Evolutionary conservation across 164 flowering plant species (phyloP), one percentile per base, ranked within the genome.

Genomic region (Nymphaea colorata): DNA sequence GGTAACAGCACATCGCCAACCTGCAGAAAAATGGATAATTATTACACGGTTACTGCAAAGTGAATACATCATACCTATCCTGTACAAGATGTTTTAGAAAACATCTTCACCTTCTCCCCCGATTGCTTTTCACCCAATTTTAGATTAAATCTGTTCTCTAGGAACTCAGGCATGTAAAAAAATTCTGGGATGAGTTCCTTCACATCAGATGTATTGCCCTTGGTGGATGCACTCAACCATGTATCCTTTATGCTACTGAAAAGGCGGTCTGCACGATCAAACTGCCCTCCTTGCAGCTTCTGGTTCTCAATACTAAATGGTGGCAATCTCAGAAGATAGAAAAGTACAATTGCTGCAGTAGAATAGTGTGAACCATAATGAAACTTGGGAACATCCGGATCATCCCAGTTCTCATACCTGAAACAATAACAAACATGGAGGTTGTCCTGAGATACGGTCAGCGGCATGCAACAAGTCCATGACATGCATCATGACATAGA

Each of bases 391-490:
- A 95, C 96, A 69, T 95, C 98, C 36, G 98, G 99, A 77, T 95
- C 99, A 84, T 95, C 99, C 99, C 99, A 95, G 83, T 96, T 92
- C 76, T 89, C 99, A 68, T 90, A 95, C 77, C 99, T 95, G 85
- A 60, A 75, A 8, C 45, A 17, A 44, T 25, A 60, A 43, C 64
- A 41, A 60, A 71, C 36, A 25, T 25, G 36, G 36, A 25, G 36
- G 36, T 25, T 25, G 36, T 25, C 36, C 36, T 25, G 36, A 1
- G 36, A 25, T 25, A 25, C 36, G 36, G 36, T 25, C 36, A 25
- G 36, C 36, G 1, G 36, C 36, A 25, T 25, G 36, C 36, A 25
- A 25, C 36, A 25, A 25, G 36, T 25, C 36, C 36, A 25, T 25
- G 36, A 25, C 36, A 25, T 25, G 36, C 36, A 25, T 25, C 36